Evolutionary conservation across 2,329 filamentous ascomycete species (phyloP), one percentile per base, ranked within the genome.

Genomic region (Fusarium austroafricanum): DNA sequence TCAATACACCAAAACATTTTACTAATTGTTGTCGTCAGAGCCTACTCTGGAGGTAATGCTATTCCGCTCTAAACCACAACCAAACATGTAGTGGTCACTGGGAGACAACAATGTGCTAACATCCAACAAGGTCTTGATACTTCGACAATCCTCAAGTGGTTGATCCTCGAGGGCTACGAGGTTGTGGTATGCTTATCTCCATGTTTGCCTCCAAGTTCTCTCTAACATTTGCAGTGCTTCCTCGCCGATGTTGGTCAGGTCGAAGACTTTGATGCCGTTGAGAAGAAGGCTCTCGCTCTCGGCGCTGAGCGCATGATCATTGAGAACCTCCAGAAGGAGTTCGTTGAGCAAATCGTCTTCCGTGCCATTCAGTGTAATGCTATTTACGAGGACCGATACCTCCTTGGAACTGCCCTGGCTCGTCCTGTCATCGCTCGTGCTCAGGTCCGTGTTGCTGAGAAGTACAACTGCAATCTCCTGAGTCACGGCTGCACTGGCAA

Each of bases 301-400:
- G 73, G 76, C n/a, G 76, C 75, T 35, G 72, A 76, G 54, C 53
- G 58, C 37, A 84, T 89, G 73, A 76, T 84, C 65, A 81, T 87
- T 65, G 82, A 85, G 55, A 86, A 94, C 77, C 83, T 94, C 47
- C 86, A 87, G 70, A 83, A 84, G 72, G 90, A 92, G 78, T 92
- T 94, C 75, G 85, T 94, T 65, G 90, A 93, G 71, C 86, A 93
- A 79, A 84, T 94, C 33, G 90, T 90, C 83, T 93, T 89, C 84
- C 89, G 87, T 54, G 91, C 91, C 60, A 87, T 94, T 71, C 89
- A 92, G 78, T 91, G 88, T 28, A 65, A 67, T 33, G 65, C 64
- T 18, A 61, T 61, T 26, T 61, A 57, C 38, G 45, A 69, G 39
- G 55, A 65, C 68, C 75, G 87, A 88, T 80, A 79, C 52, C 72